phyloP scores from a whole-genome alignment of 768 basidiomycete genomes.

The Mycena capillaripes region DNA sequence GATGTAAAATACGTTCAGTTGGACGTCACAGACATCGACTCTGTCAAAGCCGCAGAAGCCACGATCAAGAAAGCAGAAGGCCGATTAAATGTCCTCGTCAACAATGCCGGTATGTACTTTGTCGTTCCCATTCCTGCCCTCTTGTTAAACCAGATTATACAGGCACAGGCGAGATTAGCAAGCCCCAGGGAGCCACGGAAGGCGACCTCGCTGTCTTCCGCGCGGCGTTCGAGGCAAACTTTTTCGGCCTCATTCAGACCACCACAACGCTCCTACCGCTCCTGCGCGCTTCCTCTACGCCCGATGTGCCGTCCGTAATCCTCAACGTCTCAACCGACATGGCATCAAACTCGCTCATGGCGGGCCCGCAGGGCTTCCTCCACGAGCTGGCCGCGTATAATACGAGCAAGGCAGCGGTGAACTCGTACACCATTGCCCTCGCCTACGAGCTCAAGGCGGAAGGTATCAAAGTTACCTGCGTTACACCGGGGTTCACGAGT shows the following conservation, averaged over 20 bases:
- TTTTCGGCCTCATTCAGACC: conserved; percentile 60
- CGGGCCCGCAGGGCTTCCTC: conserved; percentile 45
- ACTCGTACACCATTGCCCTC: conserved; percentile 70
- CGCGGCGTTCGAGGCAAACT: conserved; percentile 57
- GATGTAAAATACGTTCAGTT: conserved; percentile 52
- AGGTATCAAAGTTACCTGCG: conserved; percentile 70
- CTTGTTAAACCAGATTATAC: too few relatives aligned
- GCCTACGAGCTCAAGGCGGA: conserved; percentile 71
- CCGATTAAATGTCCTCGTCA: conserved; percentile 59
- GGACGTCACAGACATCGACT: conserved; percentile 53
- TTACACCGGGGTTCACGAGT: conserved; percentile 72
- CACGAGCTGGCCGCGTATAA: conserved; percentile 66
- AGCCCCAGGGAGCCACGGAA: conserved; percentile 50
- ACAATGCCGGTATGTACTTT: conserved; percentile 60
- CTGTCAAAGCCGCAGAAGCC: conserved; percentile 51
- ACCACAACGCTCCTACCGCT: conserved; percentile 58
- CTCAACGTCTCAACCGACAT: conserved; percentile 60
- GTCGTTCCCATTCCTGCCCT: neutral
- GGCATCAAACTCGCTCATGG: conserved; percentile 57
- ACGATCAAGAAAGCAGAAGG: conserved; percentile 56
- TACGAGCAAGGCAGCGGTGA: conserved; percentile 79
- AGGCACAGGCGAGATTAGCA: conserved; percentile 49
- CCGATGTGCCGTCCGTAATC: conserved; percentile 49
- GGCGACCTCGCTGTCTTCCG: conserved; percentile 51
- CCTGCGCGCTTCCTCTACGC: conserved; percentile 45